Percentiles rank a stretch among this genome's conserved stretches.
Conservation (phyloP, 768 basidiomycete genomes). For the Boletus tomentosulus region DNA sequence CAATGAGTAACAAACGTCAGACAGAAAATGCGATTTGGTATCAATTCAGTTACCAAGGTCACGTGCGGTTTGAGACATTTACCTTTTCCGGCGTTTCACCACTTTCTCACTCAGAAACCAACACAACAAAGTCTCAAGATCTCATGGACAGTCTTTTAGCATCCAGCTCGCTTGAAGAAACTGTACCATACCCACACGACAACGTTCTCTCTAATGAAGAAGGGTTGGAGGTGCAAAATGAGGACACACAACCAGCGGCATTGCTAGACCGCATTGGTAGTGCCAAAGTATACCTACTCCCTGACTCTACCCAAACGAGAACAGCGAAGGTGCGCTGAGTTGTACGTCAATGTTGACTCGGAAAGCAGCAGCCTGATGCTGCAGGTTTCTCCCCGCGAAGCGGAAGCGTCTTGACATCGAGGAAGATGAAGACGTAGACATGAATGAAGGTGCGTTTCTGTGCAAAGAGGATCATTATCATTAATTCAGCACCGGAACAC, state of each 20-base stretch:
- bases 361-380: slow-evolving; percentile 45
- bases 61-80: slow-evolving; percentile 10
- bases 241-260: slow-evolving; percentile 20
- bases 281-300: slow-evolving; percentile 73
- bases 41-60: slow-evolving; percentile 2
- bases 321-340: slow-evolving; percentile 70
- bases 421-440: slow-evolving; percentile 35
- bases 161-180: slow-evolving; percentile 29
- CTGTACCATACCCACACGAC: slow-evolving; percentile 46
- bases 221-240: slow-evolving; percentile 33
- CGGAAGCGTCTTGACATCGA: slow-evolving; percentile 46
- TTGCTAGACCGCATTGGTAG: slow-evolving; percentile 68
- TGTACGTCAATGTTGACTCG: slow-evolving; percentile 33
- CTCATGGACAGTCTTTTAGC: slow-evolving; percentile 50
- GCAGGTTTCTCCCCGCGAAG: slow-evolving; percentile 30
- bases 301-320: slow-evolving; percentile 58
- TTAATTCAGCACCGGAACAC: not conserved
- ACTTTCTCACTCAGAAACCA: not conserved
- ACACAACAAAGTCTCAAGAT: not conserved
- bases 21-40: no score
- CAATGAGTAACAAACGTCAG: not conserved
- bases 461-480: not conserved
- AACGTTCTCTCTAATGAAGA: slow-evolving; percentile 56
- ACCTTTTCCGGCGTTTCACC: not conserved
- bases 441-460: slow-evolving; percentile 28